Percentiles rank a stretch among this genome's conserved stretches.
phyloP scores from a whole-genome alignment of 2,329 filamentous ascomycete genomes.

The Epichloe gansuensis region DNA sequence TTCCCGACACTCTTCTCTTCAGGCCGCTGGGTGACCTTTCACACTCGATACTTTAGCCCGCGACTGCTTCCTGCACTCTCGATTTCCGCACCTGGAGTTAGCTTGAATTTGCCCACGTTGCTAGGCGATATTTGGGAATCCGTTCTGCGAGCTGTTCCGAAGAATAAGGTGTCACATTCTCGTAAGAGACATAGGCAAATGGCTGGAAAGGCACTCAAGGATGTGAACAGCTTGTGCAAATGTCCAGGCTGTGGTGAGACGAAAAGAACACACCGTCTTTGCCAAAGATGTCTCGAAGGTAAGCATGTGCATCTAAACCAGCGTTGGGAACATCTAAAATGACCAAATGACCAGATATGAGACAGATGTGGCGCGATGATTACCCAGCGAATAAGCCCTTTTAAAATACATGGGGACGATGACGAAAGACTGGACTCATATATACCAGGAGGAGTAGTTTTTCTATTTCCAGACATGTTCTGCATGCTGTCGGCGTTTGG shows the following conservation, averaged over 20 bases:
- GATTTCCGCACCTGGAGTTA: slow-evolving; percentile 47
- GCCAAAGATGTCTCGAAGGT: slow-evolving; percentile 78
- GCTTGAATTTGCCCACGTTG: slow-evolving; percentile 42
- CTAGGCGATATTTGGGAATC: slow-evolving; percentile 84
- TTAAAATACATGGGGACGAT: slow-evolving; percentile 10
- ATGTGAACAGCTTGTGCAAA: slow-evolving; percentile 74
- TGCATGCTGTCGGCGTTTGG: slow-evolving; percentile 23
- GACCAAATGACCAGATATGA: slow-evolving; percentile 27
- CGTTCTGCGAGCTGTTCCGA: slow-evolving; percentile 81
- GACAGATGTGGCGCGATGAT: slow-evolving; percentile 29
- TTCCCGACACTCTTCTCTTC: slow-evolving; percentile 27
- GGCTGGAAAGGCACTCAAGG: slow-evolving; percentile 89
- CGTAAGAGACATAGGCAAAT: slow-evolving; percentile 89
- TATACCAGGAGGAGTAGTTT: slow-evolving; percentile 19
- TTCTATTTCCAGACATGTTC: slow-evolving; percentile 16
- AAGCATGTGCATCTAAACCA: slow-evolving; percentile 21
- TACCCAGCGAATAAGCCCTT: slow-evolving; percentile 22
- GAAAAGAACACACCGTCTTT: slow-evolving; percentile 82
- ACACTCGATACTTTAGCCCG: slow-evolving; percentile 31
- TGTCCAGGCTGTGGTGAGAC: slow-evolving; percentile 79
- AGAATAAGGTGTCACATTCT: slow-evolving; percentile 97
- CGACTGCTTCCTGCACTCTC: slow-evolving; percentile 40
- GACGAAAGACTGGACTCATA: slow-evolving; percentile 8
- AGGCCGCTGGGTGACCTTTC: slow-evolving; percentile 30
- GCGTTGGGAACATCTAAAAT: neutral